These are phyloP conservation scores for Uromyces viciae-fabae DNA, from an alignment of 1,284 basidiomycete genomes.

Conservation along the genomic window DNA sequence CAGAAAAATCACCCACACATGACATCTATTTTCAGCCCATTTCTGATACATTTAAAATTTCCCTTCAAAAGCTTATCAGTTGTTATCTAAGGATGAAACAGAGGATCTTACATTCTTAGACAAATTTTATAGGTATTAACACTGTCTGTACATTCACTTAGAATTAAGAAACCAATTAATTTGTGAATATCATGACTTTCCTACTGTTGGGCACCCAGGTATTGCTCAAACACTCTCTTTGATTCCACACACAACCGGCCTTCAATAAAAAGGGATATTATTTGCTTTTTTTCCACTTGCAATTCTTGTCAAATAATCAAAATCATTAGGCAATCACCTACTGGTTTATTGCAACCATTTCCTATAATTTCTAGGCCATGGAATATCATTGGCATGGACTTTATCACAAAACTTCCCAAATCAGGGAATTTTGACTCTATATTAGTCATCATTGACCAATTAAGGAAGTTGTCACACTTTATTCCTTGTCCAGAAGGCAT, in stretches of 20 bases:
- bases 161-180: not conserved
- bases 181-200: not conserved
- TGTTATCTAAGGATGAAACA: not conserved
- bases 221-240: not conserved
- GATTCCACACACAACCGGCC: not conserved
- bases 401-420: slow-evolving; percentile 58
- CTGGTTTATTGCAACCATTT: slow-evolving; percentile 57
- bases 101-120: too few species aligned
- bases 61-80: not conserved
- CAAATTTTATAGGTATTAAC: too few species aligned
- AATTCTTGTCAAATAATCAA: slow-evolving; percentile 10
- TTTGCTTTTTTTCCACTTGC: not conserved
- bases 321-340: not conserved
- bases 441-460: slow-evolving; percentile 57
- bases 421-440: slow-evolving; percentile 56
- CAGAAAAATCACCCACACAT: not conserved
- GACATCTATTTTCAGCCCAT: not conserved
- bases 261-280: not conserved
- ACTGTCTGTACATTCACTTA: too few species aligned
- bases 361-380: slow-evolving; percentile 55
- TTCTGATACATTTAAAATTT: not conserved
- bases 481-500: slow-evolving; percentile 35
- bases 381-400: slow-evolving; percentile 58
- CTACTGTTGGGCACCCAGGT: not conserved
- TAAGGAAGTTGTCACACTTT: slow-evolving; percentile 58